Conservation (phyloP, 2,329 filamentous ascomycete species). For the Botrytis galanthina region DNA sequence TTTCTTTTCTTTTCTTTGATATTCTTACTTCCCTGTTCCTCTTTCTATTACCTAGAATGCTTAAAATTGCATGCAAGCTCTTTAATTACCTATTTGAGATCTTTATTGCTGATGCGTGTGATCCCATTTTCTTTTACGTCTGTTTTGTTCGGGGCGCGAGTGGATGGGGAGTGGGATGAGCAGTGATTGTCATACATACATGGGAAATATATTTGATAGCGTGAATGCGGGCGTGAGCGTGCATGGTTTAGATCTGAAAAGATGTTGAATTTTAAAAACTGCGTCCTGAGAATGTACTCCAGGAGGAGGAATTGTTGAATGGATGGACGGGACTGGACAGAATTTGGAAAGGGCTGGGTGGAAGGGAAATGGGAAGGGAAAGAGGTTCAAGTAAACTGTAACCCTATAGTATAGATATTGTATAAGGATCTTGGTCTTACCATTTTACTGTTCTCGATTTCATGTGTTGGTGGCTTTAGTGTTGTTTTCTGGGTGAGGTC, state of each 20-base stretch:
- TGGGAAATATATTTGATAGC: background rate
- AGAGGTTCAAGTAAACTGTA: background rate
- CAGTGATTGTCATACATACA: background rate
- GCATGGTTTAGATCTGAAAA: conserved; percentile 4
- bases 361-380: background rate
- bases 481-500: background rate
- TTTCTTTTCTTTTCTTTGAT: background rate
- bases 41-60: background rate
- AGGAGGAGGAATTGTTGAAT: background rate
- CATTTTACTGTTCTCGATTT: background rate
- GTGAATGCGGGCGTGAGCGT: background rate
- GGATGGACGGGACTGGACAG: background rate
- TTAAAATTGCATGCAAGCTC: background rate
- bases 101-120: background rate
- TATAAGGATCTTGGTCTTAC: background rate
- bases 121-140: background rate
- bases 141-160: background rate
- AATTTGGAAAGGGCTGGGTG: background rate
- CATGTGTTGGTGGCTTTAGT: background rate
- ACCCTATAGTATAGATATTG: background rate
- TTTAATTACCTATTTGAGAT: background rate
- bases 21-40: background rate
- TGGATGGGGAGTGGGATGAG: background rate
- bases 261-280: conserved; percentile 2
- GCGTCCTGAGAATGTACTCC: background rate